These are phyloP conservation scores for Anastatica hierochuntica DNA, from an alignment of 345 rosid species.

Conservation along the genomic window DNA sequence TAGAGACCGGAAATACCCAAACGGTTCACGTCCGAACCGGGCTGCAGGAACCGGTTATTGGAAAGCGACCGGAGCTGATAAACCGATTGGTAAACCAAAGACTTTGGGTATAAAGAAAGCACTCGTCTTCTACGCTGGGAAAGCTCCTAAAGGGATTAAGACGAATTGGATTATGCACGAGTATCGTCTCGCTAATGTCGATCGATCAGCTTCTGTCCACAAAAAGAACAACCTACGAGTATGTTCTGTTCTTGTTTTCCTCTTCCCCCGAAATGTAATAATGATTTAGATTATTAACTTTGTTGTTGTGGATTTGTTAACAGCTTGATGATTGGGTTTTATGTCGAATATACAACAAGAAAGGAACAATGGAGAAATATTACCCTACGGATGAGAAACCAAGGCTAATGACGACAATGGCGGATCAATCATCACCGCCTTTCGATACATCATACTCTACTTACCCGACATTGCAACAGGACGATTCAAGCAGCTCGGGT, in stretches of 20 bases:
- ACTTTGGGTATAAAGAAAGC: slow-evolving; percentile 78
- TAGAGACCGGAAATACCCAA: slow-evolving; percentile 81
- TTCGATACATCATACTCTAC: slow-evolving; percentile 57
- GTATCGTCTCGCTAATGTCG: slow-evolving; percentile 83
- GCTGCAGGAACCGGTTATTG: slow-evolving; percentile 87
- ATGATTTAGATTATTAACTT: not conserved
- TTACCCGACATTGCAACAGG: slow-evolving; percentile 40
- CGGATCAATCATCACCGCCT: slow-evolving; percentile 14
- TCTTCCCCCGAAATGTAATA: not conserved
- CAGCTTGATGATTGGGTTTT: slow-evolving; percentile 94
- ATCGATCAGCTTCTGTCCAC: slow-evolving; percentile 52
- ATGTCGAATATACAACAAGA: slow-evolving; percentile 85
- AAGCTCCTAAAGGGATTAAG: slow-evolving; percentile 74
- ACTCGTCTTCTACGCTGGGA: slow-evolving; percentile 84
- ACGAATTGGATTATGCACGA: slow-evolving; percentile 99
- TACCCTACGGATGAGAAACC: slow-evolving; percentile 16
- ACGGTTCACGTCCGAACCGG: slow-evolving; percentile 81
- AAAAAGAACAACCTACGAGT: slow-evolving; percentile 61
- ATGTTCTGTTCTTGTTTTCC: slow-evolving; percentile 1
- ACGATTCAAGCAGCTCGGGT: slow-evolving; percentile 73
- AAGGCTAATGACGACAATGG: slow-evolving; percentile 11
- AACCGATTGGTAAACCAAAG: slow-evolving; percentile 81
- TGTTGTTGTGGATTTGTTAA: not conserved
- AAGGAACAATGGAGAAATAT: slow-evolving; percentile 61
- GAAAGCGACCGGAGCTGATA: slow-evolving; percentile 96